phyloP scores from a whole-genome alignment of 257 asterid species.

The Marsdenia floribunda region DNA sequence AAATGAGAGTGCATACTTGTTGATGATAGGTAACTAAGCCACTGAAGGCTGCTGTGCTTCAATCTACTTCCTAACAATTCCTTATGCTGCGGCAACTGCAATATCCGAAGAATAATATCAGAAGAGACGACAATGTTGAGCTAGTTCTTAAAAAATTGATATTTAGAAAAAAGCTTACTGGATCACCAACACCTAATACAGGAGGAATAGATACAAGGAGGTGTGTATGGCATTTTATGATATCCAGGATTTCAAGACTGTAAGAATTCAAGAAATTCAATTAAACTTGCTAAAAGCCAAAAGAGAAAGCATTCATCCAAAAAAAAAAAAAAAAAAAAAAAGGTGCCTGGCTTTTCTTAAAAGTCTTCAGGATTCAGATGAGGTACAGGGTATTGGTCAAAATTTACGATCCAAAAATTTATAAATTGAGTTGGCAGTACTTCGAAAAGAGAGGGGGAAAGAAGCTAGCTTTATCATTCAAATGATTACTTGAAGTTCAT shows the following conservation, averaged over 20 bases:
- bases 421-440: not conserved
- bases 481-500: not conserved
- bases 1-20: constrained; percentile 50
- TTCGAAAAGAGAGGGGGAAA: not conserved
- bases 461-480: not conserved
- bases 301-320: too few relatives aligned
- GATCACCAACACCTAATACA: constrained; percentile 58
- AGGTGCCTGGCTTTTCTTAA: not conserved
- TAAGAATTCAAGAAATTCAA: constrained; percentile 14
- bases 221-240: constrained; percentile 57
- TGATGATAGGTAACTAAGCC: constrained; percentile 82
- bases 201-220: constrained; percentile 77
- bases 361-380: too few relatives aligned
- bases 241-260: constrained; percentile 71
- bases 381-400: not conserved
- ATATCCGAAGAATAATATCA: not conserved
- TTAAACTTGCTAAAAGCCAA: not conserved
- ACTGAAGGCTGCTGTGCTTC: constrained; percentile 56
- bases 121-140: not conserved
- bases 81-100: constrained; percentile 55
- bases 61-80: constrained; percentile 38
- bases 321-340: not conserved
- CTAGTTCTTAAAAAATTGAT: not conserved
- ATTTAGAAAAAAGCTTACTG: constrained; percentile 37
- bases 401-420: not conserved